Base-by-base conservation (phyloP, 805 yeast genomes). In the Candida quercuum region DNA sequence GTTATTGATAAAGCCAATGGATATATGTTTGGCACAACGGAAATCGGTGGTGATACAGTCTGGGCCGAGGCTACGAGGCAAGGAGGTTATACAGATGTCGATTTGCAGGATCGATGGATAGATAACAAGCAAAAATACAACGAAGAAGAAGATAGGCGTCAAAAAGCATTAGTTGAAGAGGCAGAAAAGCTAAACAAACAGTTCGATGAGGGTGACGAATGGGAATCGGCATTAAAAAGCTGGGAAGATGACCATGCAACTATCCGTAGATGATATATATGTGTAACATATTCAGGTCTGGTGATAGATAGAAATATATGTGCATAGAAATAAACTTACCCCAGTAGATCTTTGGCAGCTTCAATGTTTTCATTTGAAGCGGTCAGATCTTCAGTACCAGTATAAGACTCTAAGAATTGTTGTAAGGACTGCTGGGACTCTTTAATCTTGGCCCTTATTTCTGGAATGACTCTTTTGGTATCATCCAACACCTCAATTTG, bases 61-160 rank as follows among this genome's bases (percentile, higher is more conserved):
- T 93, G 99, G 99, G 85, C 88, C n/a, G 96, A 91, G 49, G 96
- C 96, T 1, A 74, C 91, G 1, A 71, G 98, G 46, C 86, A 85
- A 54, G 81, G 89, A 28, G 78, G 85, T 10, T 60, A 69, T 32
- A 58, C 70, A 31, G 77, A 54, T 25, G 40, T 61, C 30, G 96
- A 89, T 56, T 75, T 87, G 5, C 99, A 93, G 49, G 99, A 93
- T 47, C 70, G 99, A 42, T 93, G 99, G 99, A 74, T 93, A 10
- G 96, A 86, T 40, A 71, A 80, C 47, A 93, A 89, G 56, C 82
- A 74, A 20, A 66, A 65, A 35, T 88, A 86, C 59, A 99, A 93
- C 46, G 71, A 74, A 35, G 67, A 69, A 35, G 83, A 76, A 43
- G 67, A 64, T 24, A 71, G 74, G 36, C 66, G 67, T 40, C 62